These are phyloP conservation scores for Neospora caninum DNA, from an alignment of 169 alveolate species.

Conservation along the genomic window DNA sequence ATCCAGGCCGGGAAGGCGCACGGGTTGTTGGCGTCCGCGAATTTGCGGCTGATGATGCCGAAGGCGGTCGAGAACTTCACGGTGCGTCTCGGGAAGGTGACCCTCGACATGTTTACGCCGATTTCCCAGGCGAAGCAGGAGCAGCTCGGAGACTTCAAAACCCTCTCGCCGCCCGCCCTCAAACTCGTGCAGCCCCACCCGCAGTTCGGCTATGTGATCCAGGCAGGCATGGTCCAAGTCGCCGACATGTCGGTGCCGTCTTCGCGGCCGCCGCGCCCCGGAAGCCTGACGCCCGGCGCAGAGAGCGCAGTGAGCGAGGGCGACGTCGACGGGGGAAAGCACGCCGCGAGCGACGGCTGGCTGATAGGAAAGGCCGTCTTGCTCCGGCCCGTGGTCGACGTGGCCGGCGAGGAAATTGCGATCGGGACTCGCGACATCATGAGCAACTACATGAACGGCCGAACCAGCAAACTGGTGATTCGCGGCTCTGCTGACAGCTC, in stretches of 20 bases:
- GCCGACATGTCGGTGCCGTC: conserved; percentile 21
- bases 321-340: neutral
- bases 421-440: conserved; percentile 51
- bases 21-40: conserved; percentile 27
- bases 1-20: conserved; percentile 20
- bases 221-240: conserved; percentile 26
- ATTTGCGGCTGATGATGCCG: conserved; percentile 25
- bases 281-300: neutral
- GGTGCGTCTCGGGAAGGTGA: conserved; percentile 37
- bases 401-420: conserved; percentile 14
- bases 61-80: neutral
- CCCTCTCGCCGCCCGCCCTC: neutral
- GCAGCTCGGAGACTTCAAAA: neutral
- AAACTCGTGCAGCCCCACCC: conserved; percentile 23
- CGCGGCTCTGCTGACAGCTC: conserved; percentile 12
- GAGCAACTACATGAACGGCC: conserved; percentile 46
- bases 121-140: neutral
- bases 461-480: conserved; percentile 9
- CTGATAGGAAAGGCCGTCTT: conserved; percentile 36
- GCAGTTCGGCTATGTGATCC: conserved; percentile 12
- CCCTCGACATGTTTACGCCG: conserved; percentile 36
- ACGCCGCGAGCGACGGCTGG: neutral
- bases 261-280: neutral
- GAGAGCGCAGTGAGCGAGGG: neutral
- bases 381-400: conserved; percentile 35